Percentiles rank a stretch among this genome's conserved stretches.
These are phyloP conservation scores for Pichia sp. DNA, from an alignment of 1,139 yeast species.

Conservation along the genomic window DNA sequence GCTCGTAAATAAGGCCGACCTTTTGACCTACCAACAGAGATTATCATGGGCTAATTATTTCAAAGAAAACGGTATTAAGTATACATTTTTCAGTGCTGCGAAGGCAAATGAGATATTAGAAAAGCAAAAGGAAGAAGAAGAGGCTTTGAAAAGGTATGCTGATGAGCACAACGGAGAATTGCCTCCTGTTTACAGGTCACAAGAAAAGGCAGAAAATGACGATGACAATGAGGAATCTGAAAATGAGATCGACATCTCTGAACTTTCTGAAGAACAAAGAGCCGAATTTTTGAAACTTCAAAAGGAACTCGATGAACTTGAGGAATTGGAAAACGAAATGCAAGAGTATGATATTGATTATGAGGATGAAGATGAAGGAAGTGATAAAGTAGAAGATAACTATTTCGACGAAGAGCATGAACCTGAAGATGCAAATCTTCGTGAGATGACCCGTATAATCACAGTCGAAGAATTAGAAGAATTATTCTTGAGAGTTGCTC, in stretches of 20 bases:
- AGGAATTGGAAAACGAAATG: conserved; percentile 28
- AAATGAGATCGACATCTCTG: conserved; percentile 24
- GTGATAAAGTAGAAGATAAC: conserved; percentile 19
- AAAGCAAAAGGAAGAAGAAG: conserved; percentile 46
- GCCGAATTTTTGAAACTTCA: conserved; percentile 26
- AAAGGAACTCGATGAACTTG: conserved; percentile 31
- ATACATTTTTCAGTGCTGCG: conserved; percentile 90
- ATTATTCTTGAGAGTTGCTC: conserved; percentile 75
- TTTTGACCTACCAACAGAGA: conserved; percentile 73
- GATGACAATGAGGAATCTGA: conserved; percentile 39
- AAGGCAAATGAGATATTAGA: conserved; percentile 71
- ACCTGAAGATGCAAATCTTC: conserved; percentile 31
- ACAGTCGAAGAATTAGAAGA: conserved; percentile 81
- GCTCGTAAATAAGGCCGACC: conserved; percentile 90
- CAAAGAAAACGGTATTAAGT: conserved; percentile 60
- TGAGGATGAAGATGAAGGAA: conserved; percentile 21
- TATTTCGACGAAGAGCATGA: conserved; percentile 30
- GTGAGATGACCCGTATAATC: conserved; percentile 61
- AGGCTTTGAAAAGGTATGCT: conserved; percentile 24
- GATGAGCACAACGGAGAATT: conserved; percentile 42
- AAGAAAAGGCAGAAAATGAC: conserved; percentile 59
- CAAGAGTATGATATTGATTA: conserved; percentile 18
- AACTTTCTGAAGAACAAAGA: conserved; percentile 35
- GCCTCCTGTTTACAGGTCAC: conserved; percentile 35
- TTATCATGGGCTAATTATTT: conserved; percentile 84